Base-by-base conservation (phyloP, 2,329 filamentous ascomycete genomes). In the Triangularia verruculosa region DNA sequence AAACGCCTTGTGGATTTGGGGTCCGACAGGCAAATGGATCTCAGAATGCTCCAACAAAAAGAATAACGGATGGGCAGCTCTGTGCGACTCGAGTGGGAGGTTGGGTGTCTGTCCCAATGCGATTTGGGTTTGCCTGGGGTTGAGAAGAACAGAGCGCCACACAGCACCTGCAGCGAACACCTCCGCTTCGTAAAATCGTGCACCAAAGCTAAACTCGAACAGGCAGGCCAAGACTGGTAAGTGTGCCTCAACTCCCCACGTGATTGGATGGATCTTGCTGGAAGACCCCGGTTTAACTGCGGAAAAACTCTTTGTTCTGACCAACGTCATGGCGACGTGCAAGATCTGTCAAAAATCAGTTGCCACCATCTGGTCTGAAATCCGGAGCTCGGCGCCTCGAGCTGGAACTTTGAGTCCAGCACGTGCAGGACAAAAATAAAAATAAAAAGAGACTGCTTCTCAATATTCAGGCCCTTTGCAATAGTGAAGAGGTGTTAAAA, bases 261-360 rank as follows among this genome's bases (percentile, higher is more conserved):
- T 65, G 63, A 67, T 63, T 67, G 61, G 61, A 54, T 12, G 20
- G 39, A 4, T 20, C 11, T 20, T 6, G 34, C 13, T 39, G 24
- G 15, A 13, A 56, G 17, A n/a, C 13, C 25, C 54, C 51, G 57
- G 57, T 17, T 52, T 25, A 56, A 30, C 20, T n/a, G 9, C 54
- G 57, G 62, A 12, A 43, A 56, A 64, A 27, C 51, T 34, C 54
- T 39, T 61, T 59, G 34, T 61, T 53, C 34, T 52, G 4, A 13
- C 8, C n/a, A 52, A 66, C 66, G 64, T 64, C 66, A 66, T 64
- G 43, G 22, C 43, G 57, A 61, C 61, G 59, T 47, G 39, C 39
- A 47, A 47, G 39, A 47, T 20, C 39, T 47, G 39, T 47, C 39
- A 20, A 47, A n/a, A 47, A 11, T 17, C 39, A 47, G 39, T 47